These are phyloP conservation scores for Kwoniella europaea DNA, from an alignment of 768 basidiomycete species.

Conservation along the genomic window DNA sequence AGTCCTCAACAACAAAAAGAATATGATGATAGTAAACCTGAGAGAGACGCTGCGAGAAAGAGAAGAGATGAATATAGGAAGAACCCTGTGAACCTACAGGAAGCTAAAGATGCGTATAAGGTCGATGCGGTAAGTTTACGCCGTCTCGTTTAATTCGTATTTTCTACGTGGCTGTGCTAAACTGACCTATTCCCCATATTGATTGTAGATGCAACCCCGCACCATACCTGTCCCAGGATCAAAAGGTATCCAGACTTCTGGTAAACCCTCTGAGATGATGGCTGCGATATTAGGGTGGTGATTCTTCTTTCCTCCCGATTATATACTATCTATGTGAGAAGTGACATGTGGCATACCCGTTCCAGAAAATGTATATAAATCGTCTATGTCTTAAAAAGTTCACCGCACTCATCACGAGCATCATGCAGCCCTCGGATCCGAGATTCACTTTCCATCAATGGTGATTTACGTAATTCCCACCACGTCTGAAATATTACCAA, in stretches of 20 bases:
- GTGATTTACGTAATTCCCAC: too few species aligned
- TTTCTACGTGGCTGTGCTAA: not conserved
- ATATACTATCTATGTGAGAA: not conserved
- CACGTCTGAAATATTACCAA: too few species aligned
- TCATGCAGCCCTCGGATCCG: not conserved
- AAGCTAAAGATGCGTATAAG: constrained; percentile 28
- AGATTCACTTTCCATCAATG: not conserved
- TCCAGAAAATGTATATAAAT: not conserved
- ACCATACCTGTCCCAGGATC: constrained; percentile 18
- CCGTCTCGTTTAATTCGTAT: not conserved
- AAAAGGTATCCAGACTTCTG: constrained; percentile 11
- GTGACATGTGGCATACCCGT: not conserved
- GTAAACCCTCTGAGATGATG: constrained; percentile 7
- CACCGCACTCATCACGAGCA: not conserved
- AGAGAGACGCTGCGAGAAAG: constrained; percentile 17
- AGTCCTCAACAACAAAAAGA: constrained; percentile 19
- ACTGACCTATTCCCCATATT: not conserved
- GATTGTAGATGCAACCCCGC: constrained; percentile 14
- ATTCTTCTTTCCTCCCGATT: too few species aligned
- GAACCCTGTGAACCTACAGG: constrained; percentile 30
- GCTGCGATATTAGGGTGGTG: constrained; percentile 4
- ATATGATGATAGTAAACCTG: constrained; percentile 4
- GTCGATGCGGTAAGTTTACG: constrained; percentile 25
- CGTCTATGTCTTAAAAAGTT: not conserved
- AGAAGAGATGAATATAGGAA: constrained; percentile 11